Evolutionary conservation across 1,284 basidiomycete species (phyloP).

Genomic region (Tilletia horrida): DNA sequence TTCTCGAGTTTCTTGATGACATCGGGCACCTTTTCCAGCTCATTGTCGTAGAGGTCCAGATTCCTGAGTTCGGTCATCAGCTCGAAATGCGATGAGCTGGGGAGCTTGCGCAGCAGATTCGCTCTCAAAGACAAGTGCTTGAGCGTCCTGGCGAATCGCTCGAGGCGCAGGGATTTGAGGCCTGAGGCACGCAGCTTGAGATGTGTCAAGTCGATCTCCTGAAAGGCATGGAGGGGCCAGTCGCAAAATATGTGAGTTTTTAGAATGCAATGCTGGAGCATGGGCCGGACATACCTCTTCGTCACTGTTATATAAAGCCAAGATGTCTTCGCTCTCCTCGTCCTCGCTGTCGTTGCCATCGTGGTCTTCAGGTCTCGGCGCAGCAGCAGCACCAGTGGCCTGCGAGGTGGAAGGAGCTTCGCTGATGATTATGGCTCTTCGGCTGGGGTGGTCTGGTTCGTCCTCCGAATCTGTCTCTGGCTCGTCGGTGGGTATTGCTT

Average conservation of each 20-base stretch:
- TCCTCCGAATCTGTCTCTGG: slow-evolving; percentile 12
- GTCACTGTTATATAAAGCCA: slow-evolving; percentile 1
- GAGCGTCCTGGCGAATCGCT: slow-evolving; percentile 69
- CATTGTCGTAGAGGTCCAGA: slow-evolving; percentile 93
- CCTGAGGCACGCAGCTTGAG: slow-evolving; percentile 66
- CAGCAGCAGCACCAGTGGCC: background rate
- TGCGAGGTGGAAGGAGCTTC: background rate
- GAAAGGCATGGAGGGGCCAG: background rate
- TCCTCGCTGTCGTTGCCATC: slow-evolving; percentile 14
- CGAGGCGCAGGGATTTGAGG: slow-evolving; percentile 63
- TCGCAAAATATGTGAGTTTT: background rate
- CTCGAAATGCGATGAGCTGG: slow-evolving; percentile 54
- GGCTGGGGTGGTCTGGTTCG: background rate
- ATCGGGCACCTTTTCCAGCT: slow-evolving; percentile 61
- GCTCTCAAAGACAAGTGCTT: slow-evolving; percentile 82
- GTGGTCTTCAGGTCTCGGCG: background rate
- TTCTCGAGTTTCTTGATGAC: slow-evolving; percentile 66
- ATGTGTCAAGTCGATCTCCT: slow-evolving; percentile 74
- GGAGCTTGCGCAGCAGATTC: slow-evolving; percentile 74
- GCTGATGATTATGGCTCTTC: background rate
- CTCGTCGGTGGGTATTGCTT: background rate
- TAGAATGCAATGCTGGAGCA: background rate
- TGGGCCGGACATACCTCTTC: background rate
- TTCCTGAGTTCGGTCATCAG: slow-evolving; percentile 73
- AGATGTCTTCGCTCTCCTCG: slow-evolving; percentile 12